Evolutionary conservation across 345 rosid genomes (phyloP), one percentile per base, ranked within the genome.

Genomic region (Populus davidiana): DNA sequence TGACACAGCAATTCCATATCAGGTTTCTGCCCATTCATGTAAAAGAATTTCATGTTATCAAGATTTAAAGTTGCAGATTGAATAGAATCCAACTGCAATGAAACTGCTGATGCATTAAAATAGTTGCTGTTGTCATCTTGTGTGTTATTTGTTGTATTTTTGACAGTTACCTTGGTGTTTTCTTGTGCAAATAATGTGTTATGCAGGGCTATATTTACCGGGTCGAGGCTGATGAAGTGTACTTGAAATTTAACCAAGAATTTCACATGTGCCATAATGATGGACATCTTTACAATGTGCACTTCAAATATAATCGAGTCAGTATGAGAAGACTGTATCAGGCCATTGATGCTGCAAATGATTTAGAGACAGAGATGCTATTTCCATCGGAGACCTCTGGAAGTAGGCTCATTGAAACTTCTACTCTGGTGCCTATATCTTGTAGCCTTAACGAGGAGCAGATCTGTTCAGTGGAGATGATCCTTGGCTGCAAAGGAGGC

Each of bases 191-290:
- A 17, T n/a, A 29, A 49, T 65, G 12, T 65, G n/a, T 31, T 31
- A 5, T 67, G 75, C 90, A 95, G 99, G 99, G 99, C 69, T 86
- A 21, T 80, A 74, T 95, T 66, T 89, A 91, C 75, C 90, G 94
- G 20, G 96, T 93, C 27, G 95, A 95, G 82, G 94, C 98, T 27
- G 98, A 93, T 86, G 96, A 93, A 82, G 92, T 95, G 65, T 75
- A 73, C 76, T 73, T 93, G 86, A 88, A 85, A 86, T 95, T 95
- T 85, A 83, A 82, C 67, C 7, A 25, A 17, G 88, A 90, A 66
- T 87, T 91, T 83, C 98, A 93, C 80, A 20, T 2, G 6, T 6
- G 33, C 74, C 90, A 92, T 81, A 64, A 67, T 72, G 70, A 86
- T 80, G 86, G 83, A 81, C 83, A 84, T 84, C 81, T 83, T 63